A percentile compares a stretch with the other conserved stretches of the same genome.
Conservation (phyloP, 331 rosid genomes). For the Spiraea crenata region DNA sequence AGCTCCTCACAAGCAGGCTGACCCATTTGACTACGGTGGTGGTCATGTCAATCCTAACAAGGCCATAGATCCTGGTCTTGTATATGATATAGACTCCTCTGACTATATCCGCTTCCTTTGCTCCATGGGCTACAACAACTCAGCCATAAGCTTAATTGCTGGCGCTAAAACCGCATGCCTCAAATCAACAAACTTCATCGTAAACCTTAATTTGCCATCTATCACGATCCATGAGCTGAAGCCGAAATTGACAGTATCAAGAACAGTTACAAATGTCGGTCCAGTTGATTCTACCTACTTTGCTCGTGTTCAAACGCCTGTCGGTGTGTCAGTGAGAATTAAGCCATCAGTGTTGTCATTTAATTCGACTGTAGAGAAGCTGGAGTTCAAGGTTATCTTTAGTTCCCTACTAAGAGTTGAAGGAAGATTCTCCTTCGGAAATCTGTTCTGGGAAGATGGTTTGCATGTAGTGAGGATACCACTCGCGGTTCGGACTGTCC, state of each 20-base stretch:
- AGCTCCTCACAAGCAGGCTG: conserved; percentile 56
- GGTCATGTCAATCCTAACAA: conserved; percentile 57
- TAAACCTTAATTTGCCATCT: conserved; percentile 54
- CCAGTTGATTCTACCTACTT: conserved; percentile 36
- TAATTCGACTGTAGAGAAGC: conserved; percentile 31
- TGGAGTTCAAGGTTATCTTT: conserved; percentile 45
- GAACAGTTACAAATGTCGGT: conserved; percentile 64
- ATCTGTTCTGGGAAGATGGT: conserved; percentile 59
- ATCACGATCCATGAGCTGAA: conserved; percentile 51
- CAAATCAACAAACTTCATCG: conserved; percentile 30
- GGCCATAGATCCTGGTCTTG: conserved; percentile 50
- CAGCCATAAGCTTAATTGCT: conserved; percentile 38
- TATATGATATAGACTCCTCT: conserved; percentile 42
- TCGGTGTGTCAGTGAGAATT: conserved; percentile 35
- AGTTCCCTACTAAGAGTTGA: conserved; percentile 34
- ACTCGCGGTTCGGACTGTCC: conserved; percentile 41
- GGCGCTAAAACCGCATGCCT: conserved; percentile 28
- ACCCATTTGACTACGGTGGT: conserved; percentile 65
- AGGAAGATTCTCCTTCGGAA: conserved; percentile 57
- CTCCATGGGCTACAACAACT: conserved; percentile 57
- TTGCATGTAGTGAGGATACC: conserved; percentile 57
- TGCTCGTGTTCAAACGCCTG: conserved; percentile 44
- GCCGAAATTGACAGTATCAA: conserved; percentile 33
- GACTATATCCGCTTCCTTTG: conserved; percentile 51
- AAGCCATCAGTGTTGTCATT: conserved; percentile 38